Evolutionary conservation across 352 stramenopile genomes (phyloP), one percentile per base, ranked within the genome.

Genomic region (Phytophthora brassicae): DNA sequence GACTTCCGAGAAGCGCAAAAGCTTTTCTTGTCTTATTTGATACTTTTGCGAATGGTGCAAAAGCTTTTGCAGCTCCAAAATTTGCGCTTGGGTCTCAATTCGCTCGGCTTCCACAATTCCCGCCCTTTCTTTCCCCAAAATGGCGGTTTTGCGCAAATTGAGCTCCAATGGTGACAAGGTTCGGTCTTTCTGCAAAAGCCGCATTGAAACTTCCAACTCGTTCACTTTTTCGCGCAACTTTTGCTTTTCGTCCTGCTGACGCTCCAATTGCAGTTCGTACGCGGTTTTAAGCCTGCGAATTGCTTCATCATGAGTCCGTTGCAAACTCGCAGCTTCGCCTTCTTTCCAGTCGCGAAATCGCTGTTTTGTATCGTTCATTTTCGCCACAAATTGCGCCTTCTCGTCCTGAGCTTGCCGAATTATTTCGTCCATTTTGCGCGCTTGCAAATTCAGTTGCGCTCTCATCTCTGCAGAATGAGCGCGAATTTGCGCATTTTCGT

Each of bases 341-440:
- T 91, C 76, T 60, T 81, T 86, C 80, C 82, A 91, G 33, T 86
- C 79, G 1, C 77, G 80, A 33, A 91, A 89, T 20, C 84, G 84
- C 24, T 66, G 63, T 4, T 77, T 61, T 6, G 72, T 83, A 26
- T 89, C 78, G 6, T 79, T 67, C 12, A 89, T 81, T 54, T 73
- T 78, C 0, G 56, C 56, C 1, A 77, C 74, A 20, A 89, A 75
- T 3, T 72, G 74, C 12, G 86, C 72, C 48, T 82, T 88, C 42
- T 91, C 82, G 4, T 88, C 78, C 11, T 77, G 70, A 0, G 78
- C 63, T 36, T 83, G 80, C 4, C 70, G 70, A 1, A 56, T 48
- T 31, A 79, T 55, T 1, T 88, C 78, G 3, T 91, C 79, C 47
- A 88, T 69, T 24, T 76, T 67, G 26, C 73, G 77, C 0, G 64